Conservation (phyloP, 169 alveolate genomes). For the Plasmodium chabaudi region DNA sequence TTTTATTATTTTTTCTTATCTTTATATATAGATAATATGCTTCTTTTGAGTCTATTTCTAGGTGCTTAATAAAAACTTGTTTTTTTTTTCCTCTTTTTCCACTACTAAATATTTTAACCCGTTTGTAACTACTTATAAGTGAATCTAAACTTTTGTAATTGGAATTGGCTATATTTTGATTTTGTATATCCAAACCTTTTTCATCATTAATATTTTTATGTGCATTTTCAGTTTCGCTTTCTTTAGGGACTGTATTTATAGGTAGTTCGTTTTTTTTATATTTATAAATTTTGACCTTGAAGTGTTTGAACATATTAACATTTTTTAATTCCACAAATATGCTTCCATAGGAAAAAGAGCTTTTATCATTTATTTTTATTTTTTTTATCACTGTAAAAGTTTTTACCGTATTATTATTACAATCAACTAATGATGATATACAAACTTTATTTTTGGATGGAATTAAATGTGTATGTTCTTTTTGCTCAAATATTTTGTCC, state of each 20-base stretch:
- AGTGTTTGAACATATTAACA: constrained; percentile 10
- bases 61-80: constrained; percentile 42
- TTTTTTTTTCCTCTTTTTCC: constrained; percentile 38
- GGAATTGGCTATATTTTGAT: neutral
- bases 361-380: constrained; percentile 28
- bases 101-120: neutral
- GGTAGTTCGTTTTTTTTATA: constrained; percentile 13
- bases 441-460: neutral
- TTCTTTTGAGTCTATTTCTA: constrained; percentile 17
- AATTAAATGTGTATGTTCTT: neutral
- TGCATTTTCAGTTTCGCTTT: neutral
- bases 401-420: neutral
- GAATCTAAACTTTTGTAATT: constrained; percentile 18
- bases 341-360: constrained; percentile 26
- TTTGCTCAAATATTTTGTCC: neutral
- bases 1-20: neutral
- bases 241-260: neutral
- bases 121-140: constrained; percentile 13
- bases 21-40: constrained; percentile 17
- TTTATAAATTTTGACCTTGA: constrained; percentile 43
- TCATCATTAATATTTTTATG: too few species aligned
- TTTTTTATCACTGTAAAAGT: constrained; percentile 21
- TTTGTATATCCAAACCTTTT: too few species aligned
- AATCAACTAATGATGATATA: too few species aligned
- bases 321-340: constrained; percentile 58